Percentiles rank a stretch among this genome's conserved stretches.
These are phyloP conservation scores for Sporothrix brasiliensis DNA, from an alignment of 2,329 filamentous ascomycete species.

Conservation along the genomic window DNA sequence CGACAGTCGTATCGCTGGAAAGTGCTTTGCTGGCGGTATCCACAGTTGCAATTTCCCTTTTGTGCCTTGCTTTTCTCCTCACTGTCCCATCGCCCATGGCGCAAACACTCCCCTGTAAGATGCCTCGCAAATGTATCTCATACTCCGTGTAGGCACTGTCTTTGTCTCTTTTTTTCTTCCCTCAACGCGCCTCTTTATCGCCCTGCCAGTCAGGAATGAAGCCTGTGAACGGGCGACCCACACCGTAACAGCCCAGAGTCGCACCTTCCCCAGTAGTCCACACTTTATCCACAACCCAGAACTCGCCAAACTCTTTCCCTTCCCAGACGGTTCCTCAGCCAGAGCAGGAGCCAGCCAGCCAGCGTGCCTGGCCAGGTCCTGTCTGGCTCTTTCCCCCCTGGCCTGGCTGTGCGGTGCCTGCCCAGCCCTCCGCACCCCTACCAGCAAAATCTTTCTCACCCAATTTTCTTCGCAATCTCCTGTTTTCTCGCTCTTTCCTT, in stretches of 20 bases:
- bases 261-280: slow-evolving; percentile 31
- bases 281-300: slow-evolving; percentile 27
- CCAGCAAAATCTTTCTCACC: slow-evolving; percentile 19
- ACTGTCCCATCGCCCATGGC: not conserved
- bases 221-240: slow-evolving; percentile 21
- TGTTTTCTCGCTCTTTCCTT: slow-evolving; percentile 28
- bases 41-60: slow-evolving; percentile 28
- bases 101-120: slow-evolving; percentile 9
- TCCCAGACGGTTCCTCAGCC: slow-evolving; percentile 4
- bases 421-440: slow-evolving; percentile 20
- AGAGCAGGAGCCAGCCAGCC: slow-evolving; percentile 1
- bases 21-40: slow-evolving; percentile 10
- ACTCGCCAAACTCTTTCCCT: not conserved
- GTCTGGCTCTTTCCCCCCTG: slow-evolving; percentile 9
- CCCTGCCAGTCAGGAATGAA: slow-evolving; percentile 26
- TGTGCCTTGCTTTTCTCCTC: not conserved
- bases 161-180: slow-evolving; percentile 1
- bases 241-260: slow-evolving; percentile 28
- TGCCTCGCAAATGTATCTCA: not conserved
- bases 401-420: slow-evolving; percentile 16
- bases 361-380: slow-evolving; percentile 4
- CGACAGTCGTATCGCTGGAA: not conserved
- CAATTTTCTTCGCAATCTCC: slow-evolving; percentile 26
- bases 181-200: slow-evolving; percentile 16
- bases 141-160: slow-evolving; percentile 23